phyloP scores from a whole-genome alignment of 768 basidiomycete genomes.

The Gelatoporia subvermispora region DNA sequence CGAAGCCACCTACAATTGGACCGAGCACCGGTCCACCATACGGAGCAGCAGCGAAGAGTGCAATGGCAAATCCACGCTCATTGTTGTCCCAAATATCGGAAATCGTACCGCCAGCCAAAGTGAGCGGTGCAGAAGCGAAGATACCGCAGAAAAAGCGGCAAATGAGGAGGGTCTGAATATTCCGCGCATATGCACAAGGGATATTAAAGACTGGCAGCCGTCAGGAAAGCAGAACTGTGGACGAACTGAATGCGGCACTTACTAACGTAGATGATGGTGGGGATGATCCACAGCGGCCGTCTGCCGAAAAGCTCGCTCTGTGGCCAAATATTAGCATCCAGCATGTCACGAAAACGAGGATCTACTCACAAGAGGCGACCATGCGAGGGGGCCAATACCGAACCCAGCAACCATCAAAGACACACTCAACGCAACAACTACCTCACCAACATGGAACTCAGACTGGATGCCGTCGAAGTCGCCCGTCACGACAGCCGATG shows the following conservation, averaged over 20 bases:
- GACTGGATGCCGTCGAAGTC: slow-evolving; percentile 30
- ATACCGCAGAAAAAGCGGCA: slow-evolving; percentile 38
- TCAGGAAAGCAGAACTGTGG: not conserved
- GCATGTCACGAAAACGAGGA: not conserved
- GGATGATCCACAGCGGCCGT: slow-evolving; percentile 31
- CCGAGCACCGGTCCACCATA: slow-evolving; percentile 45
- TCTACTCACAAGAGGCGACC: slow-evolving; percentile 24
- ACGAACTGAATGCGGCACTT: slow-evolving; percentile 4
- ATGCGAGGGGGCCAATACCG: slow-evolving; percentile 26
- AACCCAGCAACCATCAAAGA: slow-evolving; percentile 34
- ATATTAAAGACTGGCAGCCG: slow-evolving; percentile 30
- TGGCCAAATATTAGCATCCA: slow-evolving; percentile 18
- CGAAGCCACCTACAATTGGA: slow-evolving; percentile 47
- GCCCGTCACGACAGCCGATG: slow-evolving; percentile 32
- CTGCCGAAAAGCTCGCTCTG: slow-evolving; percentile 38
- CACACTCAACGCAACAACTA: slow-evolving; percentile 30
- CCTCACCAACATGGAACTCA: slow-evolving; percentile 28
- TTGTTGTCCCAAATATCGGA: slow-evolving; percentile 34
- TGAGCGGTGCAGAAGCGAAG: slow-evolving; percentile 33
- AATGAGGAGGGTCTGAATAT: slow-evolving; percentile 37
- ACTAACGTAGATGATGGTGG: slow-evolving; percentile 35
- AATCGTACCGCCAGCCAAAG: slow-evolving; percentile 31
- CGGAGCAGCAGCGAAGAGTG: slow-evolving; percentile 36
- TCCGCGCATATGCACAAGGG: slow-evolving; percentile 34
- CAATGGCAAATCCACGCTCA: slow-evolving; percentile 36